These are phyloP conservation scores for Silene conica DNA, from an alignment of 148 eudicot species.

Conservation along the genomic window DNA sequence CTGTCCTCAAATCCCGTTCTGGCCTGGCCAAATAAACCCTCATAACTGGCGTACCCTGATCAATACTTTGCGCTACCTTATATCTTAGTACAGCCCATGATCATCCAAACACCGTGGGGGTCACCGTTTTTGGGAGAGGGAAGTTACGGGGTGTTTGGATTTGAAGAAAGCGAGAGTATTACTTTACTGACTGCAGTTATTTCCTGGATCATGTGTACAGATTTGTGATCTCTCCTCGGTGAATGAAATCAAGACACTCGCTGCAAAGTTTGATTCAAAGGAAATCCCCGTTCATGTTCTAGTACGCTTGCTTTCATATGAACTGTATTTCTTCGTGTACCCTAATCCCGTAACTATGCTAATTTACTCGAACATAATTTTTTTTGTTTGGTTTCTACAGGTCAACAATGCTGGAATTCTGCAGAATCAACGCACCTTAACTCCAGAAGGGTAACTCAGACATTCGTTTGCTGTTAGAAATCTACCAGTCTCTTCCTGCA, in stretches of 20 bases:
- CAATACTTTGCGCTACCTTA: no score
- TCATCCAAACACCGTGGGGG: no score
- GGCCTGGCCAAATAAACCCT: no score
- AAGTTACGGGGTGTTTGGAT: no score
- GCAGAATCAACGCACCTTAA: slow-evolving; percentile 46
- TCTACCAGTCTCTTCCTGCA: neutral
- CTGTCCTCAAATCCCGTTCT: no score
- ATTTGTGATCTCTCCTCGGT: slow-evolving; percentile 88
- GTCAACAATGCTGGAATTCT: slow-evolving; percentile 92
- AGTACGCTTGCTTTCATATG: slow-evolving; percentile 35
- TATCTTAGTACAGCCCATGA: no score
- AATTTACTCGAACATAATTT: neutral
- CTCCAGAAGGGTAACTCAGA: slow-evolving; percentile 69
- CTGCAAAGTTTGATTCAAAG: slow-evolving; percentile 54
- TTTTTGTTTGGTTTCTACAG: slow-evolving; percentile 30
- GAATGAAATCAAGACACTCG: slow-evolving; percentile 63
- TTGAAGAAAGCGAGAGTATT: no score
- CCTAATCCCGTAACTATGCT: neutral
- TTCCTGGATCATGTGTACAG: slow-evolving; percentile 34
- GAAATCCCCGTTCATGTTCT: slow-evolving; percentile 70
- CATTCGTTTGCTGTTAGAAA: neutral
- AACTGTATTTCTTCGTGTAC: neutral
- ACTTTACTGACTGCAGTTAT: slow-evolving; percentile 2
- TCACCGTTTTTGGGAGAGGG: no score
- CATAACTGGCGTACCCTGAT: no score